Evolutionary conservation across 208 protist species (phyloP).

Genomic region (Trypanosoma mega): DNA sequence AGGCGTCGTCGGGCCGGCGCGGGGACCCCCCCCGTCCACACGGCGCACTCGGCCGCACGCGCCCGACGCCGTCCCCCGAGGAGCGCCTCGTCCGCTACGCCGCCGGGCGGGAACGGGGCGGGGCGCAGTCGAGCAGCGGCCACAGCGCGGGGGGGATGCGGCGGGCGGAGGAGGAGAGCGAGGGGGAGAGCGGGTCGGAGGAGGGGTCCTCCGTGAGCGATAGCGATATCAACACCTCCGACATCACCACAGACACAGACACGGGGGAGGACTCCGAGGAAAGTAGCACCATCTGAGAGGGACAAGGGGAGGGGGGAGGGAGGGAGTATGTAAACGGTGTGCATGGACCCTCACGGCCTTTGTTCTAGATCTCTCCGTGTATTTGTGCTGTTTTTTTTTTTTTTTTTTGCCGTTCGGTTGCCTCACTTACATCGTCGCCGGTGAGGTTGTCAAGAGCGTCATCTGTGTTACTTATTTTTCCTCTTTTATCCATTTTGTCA

Average conservation of each 20-base stretch:
- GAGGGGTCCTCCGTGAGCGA: conserved; percentile 20
- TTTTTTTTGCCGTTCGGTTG: not conserved
- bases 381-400: conserved; percentile 23
- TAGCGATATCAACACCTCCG: conserved; percentile 20
- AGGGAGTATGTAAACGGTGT: conserved; percentile 10
- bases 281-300: conserved; percentile 14
- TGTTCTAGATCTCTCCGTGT: not conserved
- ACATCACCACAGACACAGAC: conserved; percentile 29
- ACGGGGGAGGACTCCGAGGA: conserved; percentile 8
- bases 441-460: too few species aligned
- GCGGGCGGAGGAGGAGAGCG: conserved; percentile 58
- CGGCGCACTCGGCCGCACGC: conserved; percentile 23
- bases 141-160: conserved; percentile 2
- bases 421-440: too few species aligned
- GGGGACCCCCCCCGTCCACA: conserved; percentile 20
- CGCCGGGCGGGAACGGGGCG: not conserved
- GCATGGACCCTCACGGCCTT: not conserved
- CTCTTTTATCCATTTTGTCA: too few species aligned
- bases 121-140: conserved; percentile 18
- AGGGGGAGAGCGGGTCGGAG: conserved; percentile 36
- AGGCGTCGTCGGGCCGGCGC: not conserved
- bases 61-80: conserved; percentile 21
- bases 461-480: too few species aligned
- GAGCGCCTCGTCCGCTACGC: conserved; percentile 13
- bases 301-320: not conserved